Evolutionary conservation across 768 basidiomycete species (phyloP), one percentile per base, ranked within the genome.

Genomic region (Saitozyma sp.): DNA sequence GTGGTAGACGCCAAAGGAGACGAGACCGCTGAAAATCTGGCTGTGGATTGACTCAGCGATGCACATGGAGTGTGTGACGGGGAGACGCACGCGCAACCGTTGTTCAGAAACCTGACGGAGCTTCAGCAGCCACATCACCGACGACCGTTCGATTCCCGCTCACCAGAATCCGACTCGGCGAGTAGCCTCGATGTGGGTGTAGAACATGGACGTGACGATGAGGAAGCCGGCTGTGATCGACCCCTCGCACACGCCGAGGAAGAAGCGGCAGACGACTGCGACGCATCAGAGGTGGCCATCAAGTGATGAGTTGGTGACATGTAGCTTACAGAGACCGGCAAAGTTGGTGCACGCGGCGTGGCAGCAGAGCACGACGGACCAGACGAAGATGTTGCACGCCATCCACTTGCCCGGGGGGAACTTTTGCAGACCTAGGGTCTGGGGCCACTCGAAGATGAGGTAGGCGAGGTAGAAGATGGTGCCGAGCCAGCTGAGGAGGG

Each of bases 281-380:
- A n/a, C 13, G 7, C 10, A 41, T 49, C n/a, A 55, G 29, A 54
- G 29, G 17, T 39, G 38, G 7, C 63, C 45, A 10, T 46, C 45
- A 46, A 10, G 45, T 10, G n/a, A n/a, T n/a, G n/a, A n/a, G n/a
- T n/a, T n/a, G n/a, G n/a, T n/a, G n/a, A n/a, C n/a, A n/a, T n/a
- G n/a, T n/a, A 46, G 68, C 59, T 71, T 67, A 55, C 70, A 71
- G 1, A 74, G 57, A 17, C 73, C 73, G 29, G 62, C 64, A 65
- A 75, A 75, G 64, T 64, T 70, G 17, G 50, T 45, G 46, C 73
- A 70, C 13, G 73, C 73, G 8, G 73, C 73, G 48, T 70, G 68
- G 53, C 66, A 68, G 46, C 61, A 59, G 5, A 75, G 58, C 6
- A 66, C 63, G 42, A 68, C 55, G 7, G 56, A 63, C 73, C 73